Base-by-base conservation (phyloP, 2,329 filamentous ascomycete genomes). In the Botrytis byssoidea region DNA sequence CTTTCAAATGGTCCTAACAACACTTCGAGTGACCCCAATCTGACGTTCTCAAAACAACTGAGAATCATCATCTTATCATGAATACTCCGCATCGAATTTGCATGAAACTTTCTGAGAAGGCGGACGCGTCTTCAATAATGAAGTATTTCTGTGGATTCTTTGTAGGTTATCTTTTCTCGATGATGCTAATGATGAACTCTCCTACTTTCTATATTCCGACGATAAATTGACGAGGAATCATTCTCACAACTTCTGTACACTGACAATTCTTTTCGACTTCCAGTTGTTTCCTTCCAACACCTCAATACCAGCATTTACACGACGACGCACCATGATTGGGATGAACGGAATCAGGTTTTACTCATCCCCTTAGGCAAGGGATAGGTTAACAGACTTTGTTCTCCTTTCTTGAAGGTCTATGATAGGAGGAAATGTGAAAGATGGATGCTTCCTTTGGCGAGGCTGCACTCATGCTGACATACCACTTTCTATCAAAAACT, bases 111-210 rank as follows among this genome's bases (percentile, higher is more conserved):
- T n/a, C 20, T 51, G 55, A 57, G 48, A 48, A 67, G 48, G 37
- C n/a, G 46, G 66, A 68, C 66, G 66, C 46, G 48, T 37, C 66
- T 67, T 51, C 18, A 22, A 57, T 57, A 37, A 68, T 20, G 48
- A 40, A 48, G 22, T 14, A 57, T 42, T 68, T 42, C n/a, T 68
- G 48, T 42, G 18, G n/a, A 1, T 42, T 68, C 66, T 57, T 68
- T 42, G 48, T 32, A 55, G 14, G 18, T 18, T 68, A 7, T 55
- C n/a, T 40, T 3, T 6, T 20, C 4, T 22, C 46, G 14, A 37
- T 55, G 35, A 18, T 55, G 9, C 7, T 22, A 9, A 29, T 42
- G 25, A 40, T 6, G 8, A 40, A 5, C 16, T 18, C 12, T 25
- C 20, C 3, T n/a, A 10, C 12, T 63, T 16, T 16, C 12, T 16